Percentiles rank a stretch among this genome's conserved stretches.
phyloP scores from a whole-genome alignment of 2,329 filamentous ascomycete species.

The Penicillium sp. region DNA sequence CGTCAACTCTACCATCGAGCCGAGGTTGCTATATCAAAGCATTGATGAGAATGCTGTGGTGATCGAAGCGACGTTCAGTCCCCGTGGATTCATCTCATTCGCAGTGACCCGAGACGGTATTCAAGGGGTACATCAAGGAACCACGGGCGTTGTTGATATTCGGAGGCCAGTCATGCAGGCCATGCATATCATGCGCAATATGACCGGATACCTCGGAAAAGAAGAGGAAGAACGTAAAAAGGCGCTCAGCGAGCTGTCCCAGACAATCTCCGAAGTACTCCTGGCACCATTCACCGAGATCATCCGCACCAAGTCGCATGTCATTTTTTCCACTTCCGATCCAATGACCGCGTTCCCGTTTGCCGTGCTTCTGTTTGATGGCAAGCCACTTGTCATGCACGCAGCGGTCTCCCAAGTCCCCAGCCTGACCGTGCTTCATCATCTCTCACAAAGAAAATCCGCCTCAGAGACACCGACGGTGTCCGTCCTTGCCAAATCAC shows the following conservation, averaged over 20 bases:
- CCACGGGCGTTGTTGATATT: slow-evolving; percentile 18
- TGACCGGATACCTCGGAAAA: slow-evolving; percentile 23
- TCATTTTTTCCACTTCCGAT: slow-evolving; percentile 31
- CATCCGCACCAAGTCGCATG: slow-evolving; percentile 25
- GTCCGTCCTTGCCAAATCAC: slow-evolving; percentile 31
- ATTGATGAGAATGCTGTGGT: slow-evolving; percentile 26
- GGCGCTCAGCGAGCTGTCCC: slow-evolving; percentile 15
- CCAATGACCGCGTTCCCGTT: slow-evolving; percentile 33
- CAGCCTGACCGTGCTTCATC: slow-evolving; percentile 29
- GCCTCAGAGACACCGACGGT: slow-evolving; percentile 23
- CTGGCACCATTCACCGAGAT: slow-evolving; percentile 25
- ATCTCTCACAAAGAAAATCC: slow-evolving; percentile 26
- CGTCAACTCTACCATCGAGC: slow-evolving; percentile 21
- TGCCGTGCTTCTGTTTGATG: slow-evolving; percentile 25
- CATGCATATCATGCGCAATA: slow-evolving; percentile 28
- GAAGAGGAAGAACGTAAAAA: slow-evolving; percentile 23
- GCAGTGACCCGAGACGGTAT: slow-evolving; percentile 29
- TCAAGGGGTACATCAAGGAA: slow-evolving; percentile 16
- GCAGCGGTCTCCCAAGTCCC: slow-evolving; percentile 31
- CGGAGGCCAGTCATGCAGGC: slow-evolving; percentile 26
- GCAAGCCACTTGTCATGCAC: slow-evolving; percentile 26
- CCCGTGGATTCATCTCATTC: slow-evolving; percentile 24
- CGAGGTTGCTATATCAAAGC: slow-evolving; percentile 20
- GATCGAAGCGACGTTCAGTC: slow-evolving; percentile 27
- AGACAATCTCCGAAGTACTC: slow-evolving; percentile 23